phyloP scores from a whole-genome alignment of 176 grass and related monocot species.

The Stipa capillata region DNA sequence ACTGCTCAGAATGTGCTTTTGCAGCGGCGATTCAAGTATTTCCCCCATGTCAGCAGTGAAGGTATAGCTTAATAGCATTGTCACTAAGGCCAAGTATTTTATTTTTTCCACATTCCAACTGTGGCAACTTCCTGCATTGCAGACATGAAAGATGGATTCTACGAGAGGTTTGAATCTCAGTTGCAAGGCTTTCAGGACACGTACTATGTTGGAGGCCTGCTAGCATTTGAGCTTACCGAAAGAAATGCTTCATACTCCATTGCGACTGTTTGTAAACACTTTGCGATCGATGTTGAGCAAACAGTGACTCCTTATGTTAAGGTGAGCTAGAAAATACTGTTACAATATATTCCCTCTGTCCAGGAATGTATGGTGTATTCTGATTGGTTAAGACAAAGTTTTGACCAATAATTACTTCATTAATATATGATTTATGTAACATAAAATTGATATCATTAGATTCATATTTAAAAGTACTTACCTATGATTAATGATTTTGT shows the following conservation, averaged over 20 bases:
- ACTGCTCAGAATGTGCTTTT: slow-evolving; percentile 50
- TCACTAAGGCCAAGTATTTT: background rate
- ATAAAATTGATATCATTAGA: too few species aligned
- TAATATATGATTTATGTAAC: too few species aligned
- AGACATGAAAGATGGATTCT: slow-evolving; percentile 72
- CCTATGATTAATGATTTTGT: too few species aligned
- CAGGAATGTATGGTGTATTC: too few species aligned
- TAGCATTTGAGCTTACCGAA: slow-evolving; percentile 78
- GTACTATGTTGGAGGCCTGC: slow-evolving; percentile 63
- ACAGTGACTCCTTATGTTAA: slow-evolving; percentile 54
- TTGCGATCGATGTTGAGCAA: slow-evolving; percentile 30
- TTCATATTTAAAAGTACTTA: too few species aligned
- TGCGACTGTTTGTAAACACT: slow-evolving; percentile 54
- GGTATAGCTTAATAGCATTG: slow-evolving; percentile 27
- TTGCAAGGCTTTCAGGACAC: slow-evolving; percentile 80
- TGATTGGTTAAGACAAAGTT: too few species aligned
- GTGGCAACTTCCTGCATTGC: slow-evolving; percentile 18
- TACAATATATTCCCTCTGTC: too few species aligned
- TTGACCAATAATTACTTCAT: too few species aligned
- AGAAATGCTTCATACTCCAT: slow-evolving; percentile 62
- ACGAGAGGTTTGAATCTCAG: slow-evolving; percentile 49
- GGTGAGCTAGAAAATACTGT: slow-evolving; percentile 29
- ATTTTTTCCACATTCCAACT: slow-evolving; percentile 13
- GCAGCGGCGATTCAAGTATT: slow-evolving; percentile 65
- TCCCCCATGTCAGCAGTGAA: slow-evolving; percentile 63